These are phyloP conservation scores for Crotalaria pallida DNA, from an alignment of 306 rosid species.

Conservation along the genomic window DNA sequence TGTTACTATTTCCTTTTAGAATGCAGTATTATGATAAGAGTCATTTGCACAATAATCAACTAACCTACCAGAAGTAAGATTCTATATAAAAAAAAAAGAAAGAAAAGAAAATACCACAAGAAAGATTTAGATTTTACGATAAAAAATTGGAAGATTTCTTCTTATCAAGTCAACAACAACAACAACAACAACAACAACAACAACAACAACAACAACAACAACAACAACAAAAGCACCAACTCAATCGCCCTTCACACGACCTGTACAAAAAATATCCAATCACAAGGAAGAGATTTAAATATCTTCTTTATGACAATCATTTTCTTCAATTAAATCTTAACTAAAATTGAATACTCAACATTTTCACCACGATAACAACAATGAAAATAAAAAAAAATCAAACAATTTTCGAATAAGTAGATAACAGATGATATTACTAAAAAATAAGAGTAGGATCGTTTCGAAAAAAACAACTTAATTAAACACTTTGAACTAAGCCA, in stretches of 20 bases:
- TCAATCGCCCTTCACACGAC: neutral
- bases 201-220: too few relatives aligned
- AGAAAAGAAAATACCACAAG: too few relatives aligned
- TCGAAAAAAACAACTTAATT: too few relatives aligned
- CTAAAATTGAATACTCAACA: constrained; percentile 46
- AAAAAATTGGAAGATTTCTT: too few relatives aligned
- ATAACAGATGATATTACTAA: neutral
- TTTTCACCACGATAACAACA: constrained; percentile 54
- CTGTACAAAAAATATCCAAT: neutral
- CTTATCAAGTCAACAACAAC: neutral
- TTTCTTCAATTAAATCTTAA: constrained; percentile 75
- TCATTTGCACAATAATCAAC: too few relatives aligned
- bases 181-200: too few relatives aligned
- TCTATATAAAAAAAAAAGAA: too few relatives aligned
- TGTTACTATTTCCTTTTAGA: too few relatives aligned
- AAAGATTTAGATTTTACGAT: too few relatives aligned
- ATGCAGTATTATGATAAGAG: too few relatives aligned
- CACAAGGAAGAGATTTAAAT: neutral
- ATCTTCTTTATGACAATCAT: constrained; percentile 57
- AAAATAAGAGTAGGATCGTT: neutral
- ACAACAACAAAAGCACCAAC: neutral
- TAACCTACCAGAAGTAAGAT: too few relatives aligned
- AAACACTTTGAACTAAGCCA: too few relatives aligned
- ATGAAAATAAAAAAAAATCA: neutral
- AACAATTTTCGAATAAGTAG: neutral